Evolutionary conservation across 192 early-diverging fungal species (phyloP), one percentile per base, ranked within the genome.

Genomic region (Coemansia sp.): DNA sequence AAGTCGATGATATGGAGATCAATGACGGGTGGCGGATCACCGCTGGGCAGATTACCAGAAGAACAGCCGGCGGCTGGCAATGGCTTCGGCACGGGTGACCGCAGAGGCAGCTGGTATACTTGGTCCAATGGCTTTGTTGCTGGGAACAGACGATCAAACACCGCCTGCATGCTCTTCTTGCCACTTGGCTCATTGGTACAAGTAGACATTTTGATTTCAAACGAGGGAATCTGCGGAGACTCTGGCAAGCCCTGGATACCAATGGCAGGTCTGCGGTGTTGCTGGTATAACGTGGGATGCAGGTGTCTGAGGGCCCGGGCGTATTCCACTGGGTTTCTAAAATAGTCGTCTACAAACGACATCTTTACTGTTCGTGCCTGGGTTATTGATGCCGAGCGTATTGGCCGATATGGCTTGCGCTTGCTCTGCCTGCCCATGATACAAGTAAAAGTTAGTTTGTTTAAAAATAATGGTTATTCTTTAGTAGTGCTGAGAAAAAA

Each of bases 291-390:
- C 24, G 50, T 52, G 9, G 22, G 13, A 14, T 27, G 50, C 5
- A 16, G 16, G 16, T 24, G 4, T 23, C 19, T 52, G 25, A 52
- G 50, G 9, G 50, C 50, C 16, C 50, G 23, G 50, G 50, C 13
- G 25, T 52, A 52, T 14, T 16, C 50, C 25, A 27, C 11, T 0
- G 50, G 50, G 18, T 52, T 27, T 24, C 8, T 52, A 18, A 28
- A 19, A 28, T 52, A 52, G 24, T 52, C 50, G 25, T 52, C 50
- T 11, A 52, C 50, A 28, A 52, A 52, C 10, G 50, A 52, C 50
- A 52, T 52, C 25, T 52, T 52, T 28, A 52, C 50, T 14, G 50
- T 52, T 11, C 50, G n/a, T 20, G 22, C 13, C 25, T 28, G 1
- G 50, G 50, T 42, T 42, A 42, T 42, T 42, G 39, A 42, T 42